These are phyloP conservation scores for Ophidiomyces ophidiicola DNA, from an alignment of 2,329 filamentous ascomycete genomes.

Conservation along the genomic window DNA sequence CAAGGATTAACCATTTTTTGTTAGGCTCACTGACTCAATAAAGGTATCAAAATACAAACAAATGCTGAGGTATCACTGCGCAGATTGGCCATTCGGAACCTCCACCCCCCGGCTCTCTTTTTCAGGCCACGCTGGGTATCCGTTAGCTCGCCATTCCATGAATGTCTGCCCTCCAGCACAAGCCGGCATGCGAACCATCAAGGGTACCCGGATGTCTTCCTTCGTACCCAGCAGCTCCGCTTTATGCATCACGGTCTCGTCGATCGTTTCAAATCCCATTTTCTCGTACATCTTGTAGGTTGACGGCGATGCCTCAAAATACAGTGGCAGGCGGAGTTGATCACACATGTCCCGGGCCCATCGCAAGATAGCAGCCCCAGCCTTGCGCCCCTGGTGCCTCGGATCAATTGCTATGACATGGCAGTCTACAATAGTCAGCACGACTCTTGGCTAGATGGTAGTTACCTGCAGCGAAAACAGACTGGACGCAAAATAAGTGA, in stretches of 20 bases:
- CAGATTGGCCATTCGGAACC: neutral
- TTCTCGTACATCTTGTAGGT: constrained; percentile 31
- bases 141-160: constrained; percentile 23
- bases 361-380: constrained; percentile 29
- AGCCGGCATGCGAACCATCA: constrained; percentile 35
- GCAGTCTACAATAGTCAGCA: constrained; percentile 22
- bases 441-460: neutral
- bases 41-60: too few relatives aligned
- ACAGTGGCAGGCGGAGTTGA: constrained; percentile 25
- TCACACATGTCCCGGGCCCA: constrained; percentile 30
- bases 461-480: neutral
- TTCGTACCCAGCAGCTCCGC: constrained; percentile 26
- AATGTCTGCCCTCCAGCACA: constrained; percentile 24
- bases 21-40: too few relatives aligned
- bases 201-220: constrained; percentile 29
- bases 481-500: constrained; percentile 4
- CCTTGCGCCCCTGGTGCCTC: constrained; percentile 32
- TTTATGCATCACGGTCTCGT: constrained; percentile 32
- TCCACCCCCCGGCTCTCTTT: neutral
- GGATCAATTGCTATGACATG: constrained; percentile 33
- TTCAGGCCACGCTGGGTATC: constrained; percentile 4
- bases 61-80: too few relatives aligned
- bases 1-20: too few relatives aligned
- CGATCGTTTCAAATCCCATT: constrained; percentile 31
- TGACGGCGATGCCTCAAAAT: constrained; percentile 29